Conservation (phyloP, 495 filamentous ascomycete species). For the Parmelia sp. region DNA sequence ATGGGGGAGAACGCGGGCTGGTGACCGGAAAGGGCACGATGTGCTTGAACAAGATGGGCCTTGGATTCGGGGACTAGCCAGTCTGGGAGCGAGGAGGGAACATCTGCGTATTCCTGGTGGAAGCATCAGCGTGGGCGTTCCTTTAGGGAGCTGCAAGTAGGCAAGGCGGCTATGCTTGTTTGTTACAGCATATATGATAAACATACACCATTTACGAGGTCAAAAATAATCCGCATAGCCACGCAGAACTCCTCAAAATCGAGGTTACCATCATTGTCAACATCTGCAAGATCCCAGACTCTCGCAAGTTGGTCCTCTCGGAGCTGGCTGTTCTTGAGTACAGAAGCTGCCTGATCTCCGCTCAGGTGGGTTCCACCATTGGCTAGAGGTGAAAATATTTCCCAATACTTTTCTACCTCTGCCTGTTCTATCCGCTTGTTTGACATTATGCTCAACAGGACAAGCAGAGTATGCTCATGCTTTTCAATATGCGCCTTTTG, state of each 20-base stretch:
- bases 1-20: slow-evolving; percentile 75
- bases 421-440: slow-evolving; percentile 82
- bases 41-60: slow-evolving; percentile 89
- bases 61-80: slow-evolving; percentile 97
- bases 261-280: slow-evolving; percentile 91
- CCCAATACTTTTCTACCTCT: slow-evolving; percentile 98
- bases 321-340: slow-evolving; percentile 92
- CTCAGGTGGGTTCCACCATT: slow-evolving; percentile 79
- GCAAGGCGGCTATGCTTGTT: not conserved
- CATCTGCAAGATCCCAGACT: slow-evolving; percentile 96
- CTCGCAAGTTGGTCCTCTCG: slow-evolving; percentile 91
- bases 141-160: not conserved
- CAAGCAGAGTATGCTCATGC: not conserved
- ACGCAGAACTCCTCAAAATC: slow-evolving; percentile 99
- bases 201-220: slow-evolving; percentile 88
- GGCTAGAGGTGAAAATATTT: slow-evolving; percentile 82
- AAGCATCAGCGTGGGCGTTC: slow-evolving; percentile 3
- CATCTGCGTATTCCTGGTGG: slow-evolving; percentile 72
- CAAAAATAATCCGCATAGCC: slow-evolving; percentile 95
- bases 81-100: slow-evolving; percentile 76
- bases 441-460: slow-evolving; percentile 49
- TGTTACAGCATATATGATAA: not conserved
- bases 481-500: not conserved
- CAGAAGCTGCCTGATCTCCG: slow-evolving; percentile 83
- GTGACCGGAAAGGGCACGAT: slow-evolving; percentile 66